Evolutionary conservation across 805 yeast species (phyloP), one percentile per base, ranked within the genome.

Genomic region (Cyberlindnera saturnus): DNA sequence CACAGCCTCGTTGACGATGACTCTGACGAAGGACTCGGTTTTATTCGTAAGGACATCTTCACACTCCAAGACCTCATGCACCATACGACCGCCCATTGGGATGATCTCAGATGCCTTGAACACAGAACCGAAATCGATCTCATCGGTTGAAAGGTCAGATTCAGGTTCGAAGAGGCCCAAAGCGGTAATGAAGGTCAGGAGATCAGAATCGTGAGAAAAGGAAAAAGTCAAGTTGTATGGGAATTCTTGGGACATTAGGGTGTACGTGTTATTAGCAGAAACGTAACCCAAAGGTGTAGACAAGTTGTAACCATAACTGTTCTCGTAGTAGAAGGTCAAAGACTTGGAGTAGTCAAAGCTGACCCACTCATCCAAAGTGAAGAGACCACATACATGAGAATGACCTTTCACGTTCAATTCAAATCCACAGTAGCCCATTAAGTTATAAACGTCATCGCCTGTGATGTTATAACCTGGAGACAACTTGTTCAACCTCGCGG

Each of bases 151-250:
- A 49, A 81, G 60, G 42, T 63, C 63, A 30, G 62, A 52, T 17
- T 57, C 65, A 9, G 59, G 53, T 20, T 56, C 63, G 31, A 61
- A 59, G 23, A 85, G 59, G 7, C 87, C 89, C 38, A 85, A 62
- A 2, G 91, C 85, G 26, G 86, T 67, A 52, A 81, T 65, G 52
- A 73, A 79, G 34, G 81, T 67, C 48, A 79, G 67, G 34, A 86
- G 62, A 48, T 82, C 83, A 32, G 82, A 74, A 59, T 87, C 95
- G 56, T 87, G 95, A 14, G 86, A 71, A 66, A 86, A 82, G 50
- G 79, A 82, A 51, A 84, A 69, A 70, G 82, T 81, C 38, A 84
- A 67, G 43, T 74, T 72, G 57, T 61, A 75, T 46, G 66, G 71
- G 52, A 77, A 81, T 45, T 71, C 73, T 9, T 59, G 55, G 32